phyloP scores from a whole-genome alignment of 345 rosid species.

The Salix koriyanagi region DNA sequence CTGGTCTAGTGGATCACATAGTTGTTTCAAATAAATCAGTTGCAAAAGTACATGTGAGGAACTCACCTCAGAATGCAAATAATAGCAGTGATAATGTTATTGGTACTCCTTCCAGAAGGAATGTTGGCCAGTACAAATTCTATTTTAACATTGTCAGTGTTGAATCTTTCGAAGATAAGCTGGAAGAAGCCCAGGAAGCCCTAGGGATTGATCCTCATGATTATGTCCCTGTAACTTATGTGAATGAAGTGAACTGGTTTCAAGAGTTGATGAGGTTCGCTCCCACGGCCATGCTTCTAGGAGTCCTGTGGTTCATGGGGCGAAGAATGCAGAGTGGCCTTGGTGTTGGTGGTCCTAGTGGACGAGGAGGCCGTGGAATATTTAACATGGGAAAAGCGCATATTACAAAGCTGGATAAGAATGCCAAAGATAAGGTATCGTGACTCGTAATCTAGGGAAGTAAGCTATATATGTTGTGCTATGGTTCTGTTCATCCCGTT shows the following conservation, averaged over 20 bases:
- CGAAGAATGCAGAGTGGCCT: slow-evolving; percentile 79
- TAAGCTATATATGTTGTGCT: not conserved
- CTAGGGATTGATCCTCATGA: slow-evolving; percentile 75
- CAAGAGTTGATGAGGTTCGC: slow-evolving; percentile 80
- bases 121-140: slow-evolving; percentile 60
- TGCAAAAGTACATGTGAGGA: slow-evolving; percentile 82
- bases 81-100: slow-evolving; percentile 31
- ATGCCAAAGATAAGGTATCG: slow-evolving; percentile 80
- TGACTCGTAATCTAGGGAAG: not conserved
- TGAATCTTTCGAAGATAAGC: slow-evolving; percentile 87
- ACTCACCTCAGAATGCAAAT: slow-evolving; percentile 36
- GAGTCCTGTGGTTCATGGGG: slow-evolving; percentile 61
- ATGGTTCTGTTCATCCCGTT: not conserved
- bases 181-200: slow-evolving; percentile 89
- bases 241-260: slow-evolving; percentile 69
- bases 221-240: slow-evolving; percentile 69
- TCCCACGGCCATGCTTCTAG: slow-evolving; percentile 70
- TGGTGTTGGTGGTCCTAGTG: slow-evolving; percentile 82
- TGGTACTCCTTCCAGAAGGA: slow-evolving; percentile 38
- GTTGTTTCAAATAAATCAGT: slow-evolving; percentile 85
- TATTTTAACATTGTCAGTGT: slow-evolving; percentile 87
- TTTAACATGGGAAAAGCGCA: slow-evolving; percentile 94
- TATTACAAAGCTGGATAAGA: slow-evolving; percentile 77
- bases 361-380: slow-evolving; percentile 79
- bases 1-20: slow-evolving; percentile 86